A percentile compares a stretch with the other conserved stretches of the same genome.
Evolutionary conservation across 305 asterid species (phyloP).

Genomic region (Vinca major): DNA sequence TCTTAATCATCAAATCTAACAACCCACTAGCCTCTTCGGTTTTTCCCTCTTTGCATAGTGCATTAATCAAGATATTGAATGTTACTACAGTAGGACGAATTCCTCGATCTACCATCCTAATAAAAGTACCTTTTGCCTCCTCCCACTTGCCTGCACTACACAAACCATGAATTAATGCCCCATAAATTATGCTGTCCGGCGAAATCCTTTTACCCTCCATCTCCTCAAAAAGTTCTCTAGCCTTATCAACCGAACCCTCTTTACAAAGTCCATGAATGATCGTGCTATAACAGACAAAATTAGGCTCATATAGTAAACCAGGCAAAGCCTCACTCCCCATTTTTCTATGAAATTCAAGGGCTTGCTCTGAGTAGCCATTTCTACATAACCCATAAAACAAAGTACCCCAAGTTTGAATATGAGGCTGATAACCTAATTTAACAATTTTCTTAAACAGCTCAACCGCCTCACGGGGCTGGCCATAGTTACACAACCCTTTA

Average conservation of each 20-base stretch:
- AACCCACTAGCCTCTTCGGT: conserved; percentile 38
- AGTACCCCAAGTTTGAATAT: conserved; percentile 48
- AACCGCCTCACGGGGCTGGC: conserved; percentile 40
- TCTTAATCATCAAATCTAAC: conserved; percentile 50
- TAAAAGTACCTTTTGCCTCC: conserved; percentile 40
- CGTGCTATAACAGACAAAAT: not conserved
- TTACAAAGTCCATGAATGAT: conserved; percentile 8
- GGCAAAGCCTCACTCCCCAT: conserved; percentile 27
- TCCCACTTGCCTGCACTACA: conserved; percentile 39
- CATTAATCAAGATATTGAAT: conserved; percentile 45
- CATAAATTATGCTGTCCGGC: conserved; percentile 33
- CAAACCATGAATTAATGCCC: conserved; percentile 45
- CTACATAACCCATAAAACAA: conserved; percentile 56
- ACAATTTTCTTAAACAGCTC: conserved; percentile 43
- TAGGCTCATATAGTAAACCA: conserved; percentile 12
- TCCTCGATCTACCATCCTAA: conserved; percentile 51
- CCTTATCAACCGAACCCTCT: not conserved
- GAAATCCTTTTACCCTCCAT: conserved; percentile 4
- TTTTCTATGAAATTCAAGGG: conserved; percentile 43
- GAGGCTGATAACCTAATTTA: conserved; percentile 31
- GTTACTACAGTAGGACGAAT: conserved; percentile 49
- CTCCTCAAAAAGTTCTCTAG: conserved; percentile 3
- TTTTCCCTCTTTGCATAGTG: conserved; percentile 38
- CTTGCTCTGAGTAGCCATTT: conserved; percentile 48
- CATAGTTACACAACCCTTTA: conserved; percentile 50